Percentiles rank a stretch among this genome's conserved stretches.
phyloP scores from a whole-genome alignment of 1,139 yeast species.

The Suhomyces maxii region DNA sequence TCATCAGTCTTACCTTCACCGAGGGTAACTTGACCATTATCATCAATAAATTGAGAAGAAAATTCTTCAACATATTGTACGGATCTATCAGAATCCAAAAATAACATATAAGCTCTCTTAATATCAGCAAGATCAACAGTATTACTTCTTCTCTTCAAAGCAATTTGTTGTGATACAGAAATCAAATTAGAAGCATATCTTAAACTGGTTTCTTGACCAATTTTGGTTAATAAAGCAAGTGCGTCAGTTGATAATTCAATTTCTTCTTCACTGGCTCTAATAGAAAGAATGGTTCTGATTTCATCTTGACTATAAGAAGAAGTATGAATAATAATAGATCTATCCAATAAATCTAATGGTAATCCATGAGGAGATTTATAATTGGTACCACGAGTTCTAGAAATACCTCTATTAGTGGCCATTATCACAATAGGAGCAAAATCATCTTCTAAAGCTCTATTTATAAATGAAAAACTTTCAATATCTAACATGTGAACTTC shows the following conservation, averaged over 20 bases:
- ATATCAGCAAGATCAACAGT: slow-evolving; percentile 79
- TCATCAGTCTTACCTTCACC: slow-evolving; percentile 35
- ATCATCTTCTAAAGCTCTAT: slow-evolving; percentile 95
- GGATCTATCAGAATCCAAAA: slow-evolving; percentile 84
- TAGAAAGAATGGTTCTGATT: slow-evolving; percentile 78
- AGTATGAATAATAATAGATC: slow-evolving; percentile 91
- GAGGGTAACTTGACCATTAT: slow-evolving; percentile 62
- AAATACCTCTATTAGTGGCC: slow-evolving; percentile 97
- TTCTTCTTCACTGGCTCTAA: slow-evolving; percentile 96
- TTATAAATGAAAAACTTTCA: slow-evolving; percentile 93
- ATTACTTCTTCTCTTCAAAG: slow-evolving; percentile 73
- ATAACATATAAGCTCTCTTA: slow-evolving; percentile 82
- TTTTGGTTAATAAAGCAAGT: slow-evolving; percentile 83
- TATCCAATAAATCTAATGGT: slow-evolving; percentile 90
- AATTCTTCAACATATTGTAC: slow-evolving; percentile 76
- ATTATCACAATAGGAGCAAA: slow-evolving; percentile 95
- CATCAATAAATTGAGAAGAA: slow-evolving; percentile 69
- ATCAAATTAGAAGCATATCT: slow-evolving; percentile 92
- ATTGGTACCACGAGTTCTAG: slow-evolving; percentile 89
- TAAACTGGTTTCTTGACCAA: slow-evolving; percentile 88
- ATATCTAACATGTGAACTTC: slow-evolving; percentile 99
- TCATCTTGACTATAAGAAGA: slow-evolving; percentile 75
- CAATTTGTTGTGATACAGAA: slow-evolving; percentile 82
- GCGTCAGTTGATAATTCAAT: slow-evolving; percentile 85
- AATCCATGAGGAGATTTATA: slow-evolving; percentile 96